Percentiles rank a stretch among this genome's conserved stretches.
Evolutionary conservation across 2,329 filamentous ascomycete genomes (phyloP).

Genomic region (Geosmithia morbida): DNA sequence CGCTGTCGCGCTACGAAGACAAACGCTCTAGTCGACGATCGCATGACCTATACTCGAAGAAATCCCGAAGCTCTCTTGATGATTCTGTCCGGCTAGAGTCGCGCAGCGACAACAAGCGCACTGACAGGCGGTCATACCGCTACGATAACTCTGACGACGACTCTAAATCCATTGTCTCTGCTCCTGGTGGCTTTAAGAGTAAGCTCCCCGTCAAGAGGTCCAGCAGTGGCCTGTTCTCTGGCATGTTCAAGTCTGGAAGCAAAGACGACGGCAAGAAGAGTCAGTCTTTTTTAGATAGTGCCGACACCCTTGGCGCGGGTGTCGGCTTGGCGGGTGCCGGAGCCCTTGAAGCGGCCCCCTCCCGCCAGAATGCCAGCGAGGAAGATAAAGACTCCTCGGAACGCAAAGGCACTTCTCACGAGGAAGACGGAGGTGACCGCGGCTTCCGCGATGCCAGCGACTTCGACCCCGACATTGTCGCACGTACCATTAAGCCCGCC

Average conservation of each 20-base stretch:
- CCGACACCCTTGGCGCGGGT: slow-evolving; percentile 57
- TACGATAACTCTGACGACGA: slow-evolving; percentile 32
- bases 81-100: not conserved
- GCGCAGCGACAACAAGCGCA: not conserved
- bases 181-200: slow-evolving; percentile 17
- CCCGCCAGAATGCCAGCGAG: slow-evolving; percentile 13
- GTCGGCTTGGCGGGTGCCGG: slow-evolving; percentile 41
- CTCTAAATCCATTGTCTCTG: slow-evolving; percentile 27
- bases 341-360: not conserved
- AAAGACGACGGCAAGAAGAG: slow-evolving; percentile 20
- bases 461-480: slow-evolving; percentile 43
- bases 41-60: too few species aligned
- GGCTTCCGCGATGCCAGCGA: slow-evolving; percentile 8
- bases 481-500: slow-evolving; percentile 45
- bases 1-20: too few species aligned
- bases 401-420: slow-evolving; percentile 16
- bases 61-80: not conserved
- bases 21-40: too few species aligned
- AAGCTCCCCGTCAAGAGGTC: slow-evolving; percentile 22
- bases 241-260: slow-evolving; percentile 28
- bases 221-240: slow-evolving; percentile 28
- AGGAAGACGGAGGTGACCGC: slow-evolving; percentile 5
- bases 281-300: slow-evolving; percentile 58
- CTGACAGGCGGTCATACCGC: slow-evolving; percentile 11
- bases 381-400: slow-evolving; percentile 9